phyloP scores from a whole-genome alignment of 176 grass and related monocot genomes.

The Aechmea fasciata region DNA sequence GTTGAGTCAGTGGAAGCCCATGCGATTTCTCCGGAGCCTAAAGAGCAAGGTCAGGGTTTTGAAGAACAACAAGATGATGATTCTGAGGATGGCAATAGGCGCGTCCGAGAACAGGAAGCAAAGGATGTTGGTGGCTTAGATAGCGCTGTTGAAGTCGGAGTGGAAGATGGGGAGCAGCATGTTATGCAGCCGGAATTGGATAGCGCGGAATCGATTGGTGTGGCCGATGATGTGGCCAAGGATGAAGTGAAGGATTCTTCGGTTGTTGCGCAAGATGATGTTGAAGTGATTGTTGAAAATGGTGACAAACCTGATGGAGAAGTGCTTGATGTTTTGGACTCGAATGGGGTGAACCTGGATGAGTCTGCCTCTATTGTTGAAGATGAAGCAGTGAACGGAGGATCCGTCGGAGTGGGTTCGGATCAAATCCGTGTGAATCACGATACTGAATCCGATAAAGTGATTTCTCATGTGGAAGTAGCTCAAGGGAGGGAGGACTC shows the following conservation, averaged over 20 bases:
- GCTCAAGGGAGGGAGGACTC: background rate
- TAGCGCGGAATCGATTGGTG: background rate
- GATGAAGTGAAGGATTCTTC: background rate
- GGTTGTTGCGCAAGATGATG: background rate
- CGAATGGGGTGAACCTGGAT: background rate
- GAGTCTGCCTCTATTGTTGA: background rate
- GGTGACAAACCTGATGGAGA: background rate
- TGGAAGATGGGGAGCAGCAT: background rate
- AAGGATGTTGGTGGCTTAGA: background rate
- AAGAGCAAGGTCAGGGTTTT: background rate
- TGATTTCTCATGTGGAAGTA: background rate
- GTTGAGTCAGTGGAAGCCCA: background rate
- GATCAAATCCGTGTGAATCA: background rate
- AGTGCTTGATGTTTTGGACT: background rate
- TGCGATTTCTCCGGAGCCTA: background rate
- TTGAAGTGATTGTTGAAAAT: background rate
- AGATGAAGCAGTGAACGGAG: background rate
- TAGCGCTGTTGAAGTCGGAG: background rate
- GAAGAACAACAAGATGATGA: background rate
- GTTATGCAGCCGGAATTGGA: background rate
- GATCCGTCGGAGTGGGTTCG: background rate
- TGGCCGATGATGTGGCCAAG: background rate
- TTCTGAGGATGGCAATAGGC: background rate
- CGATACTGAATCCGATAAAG: background rate
- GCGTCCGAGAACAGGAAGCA: background rate